phyloP scores from a whole-genome alignment of 495 filamentous ascomycete genomes.

The Aspergillus indologenus region DNA sequence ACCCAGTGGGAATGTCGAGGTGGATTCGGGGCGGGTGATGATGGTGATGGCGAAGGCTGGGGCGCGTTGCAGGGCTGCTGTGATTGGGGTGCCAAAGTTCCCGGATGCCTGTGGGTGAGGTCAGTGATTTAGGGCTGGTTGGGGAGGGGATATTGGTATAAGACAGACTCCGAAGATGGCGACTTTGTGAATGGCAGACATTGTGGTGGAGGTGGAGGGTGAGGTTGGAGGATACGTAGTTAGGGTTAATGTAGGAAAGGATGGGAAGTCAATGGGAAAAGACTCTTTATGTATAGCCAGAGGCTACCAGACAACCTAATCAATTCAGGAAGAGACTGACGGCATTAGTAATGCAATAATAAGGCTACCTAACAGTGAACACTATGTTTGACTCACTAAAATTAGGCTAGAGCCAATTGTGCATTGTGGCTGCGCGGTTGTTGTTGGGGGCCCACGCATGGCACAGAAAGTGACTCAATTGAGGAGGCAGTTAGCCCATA shows the following conservation, averaged over 20 bases:
- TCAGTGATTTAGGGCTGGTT: background rate
- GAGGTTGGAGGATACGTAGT: background rate
- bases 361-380: too few species aligned
- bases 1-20: slow-evolving; percentile 18
- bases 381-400: too few species aligned
- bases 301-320: too few species aligned
- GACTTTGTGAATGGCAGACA: slow-evolving; percentile 1
- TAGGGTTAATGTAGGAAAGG: background rate
- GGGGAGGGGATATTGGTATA: background rate
- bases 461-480: too few species aligned
- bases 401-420: too few species aligned
- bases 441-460: too few species aligned
- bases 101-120: slow-evolving; percentile 14
- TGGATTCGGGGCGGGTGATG: slow-evolving; percentile 32
- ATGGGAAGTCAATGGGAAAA: too few species aligned
- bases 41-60: slow-evolving; percentile 32
- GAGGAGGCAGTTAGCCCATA: too few species aligned
- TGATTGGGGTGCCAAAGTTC: slow-evolving; percentile 34
- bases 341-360: too few species aligned
- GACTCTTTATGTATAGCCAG: too few species aligned
- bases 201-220: background rate
- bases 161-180: slow-evolving; percentile 1
- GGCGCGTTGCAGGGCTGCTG: slow-evolving; percentile 28
- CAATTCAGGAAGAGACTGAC: too few species aligned
- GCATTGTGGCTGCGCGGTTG: too few species aligned